Evolutionary conservation across 257 asterid species (phyloP).

Genomic region (Fraxinus pennsylvanica): DNA sequence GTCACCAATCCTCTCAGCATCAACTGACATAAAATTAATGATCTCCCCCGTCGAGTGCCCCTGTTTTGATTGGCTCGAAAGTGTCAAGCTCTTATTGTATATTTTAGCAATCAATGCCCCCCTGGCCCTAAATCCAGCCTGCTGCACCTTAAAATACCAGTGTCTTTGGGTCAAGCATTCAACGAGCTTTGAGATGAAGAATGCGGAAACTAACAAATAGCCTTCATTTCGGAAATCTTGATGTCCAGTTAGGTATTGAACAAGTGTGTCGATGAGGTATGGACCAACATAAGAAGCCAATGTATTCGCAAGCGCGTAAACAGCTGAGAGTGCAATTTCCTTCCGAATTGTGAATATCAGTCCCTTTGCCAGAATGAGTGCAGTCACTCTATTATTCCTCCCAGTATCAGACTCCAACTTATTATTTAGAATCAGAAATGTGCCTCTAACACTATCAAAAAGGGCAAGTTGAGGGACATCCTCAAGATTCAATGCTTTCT

Average conservation of each 20-base stretch:
- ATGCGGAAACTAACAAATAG: slow-evolving; percentile 49
- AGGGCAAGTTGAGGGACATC: slow-evolving; percentile 79
- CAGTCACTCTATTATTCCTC: slow-evolving; percentile 44
- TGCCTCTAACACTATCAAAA: slow-evolving; percentile 55
- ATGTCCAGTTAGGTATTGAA: slow-evolving; percentile 67
- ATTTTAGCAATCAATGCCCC: slow-evolving; percentile 74
- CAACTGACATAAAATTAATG: slow-evolving; percentile 58
- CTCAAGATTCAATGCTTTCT: slow-evolving; percentile 70
- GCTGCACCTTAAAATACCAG: slow-evolving; percentile 68
- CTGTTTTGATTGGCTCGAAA: slow-evolving; percentile 54
- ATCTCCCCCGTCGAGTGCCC: slow-evolving; percentile 54
- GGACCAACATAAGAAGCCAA: slow-evolving; percentile 74
- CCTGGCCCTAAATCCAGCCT: slow-evolving; percentile 74
- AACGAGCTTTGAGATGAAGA: slow-evolving; percentile 59
- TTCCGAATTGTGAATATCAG: slow-evolving; percentile 51
- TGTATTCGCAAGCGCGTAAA: slow-evolving; percentile 47
- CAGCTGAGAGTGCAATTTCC: slow-evolving; percentile 52
- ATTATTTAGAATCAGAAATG: slow-evolving; percentile 49
- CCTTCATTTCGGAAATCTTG: slow-evolving; percentile 53
- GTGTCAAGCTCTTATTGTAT: slow-evolving; percentile 53
- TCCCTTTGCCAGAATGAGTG: slow-evolving; percentile 67
- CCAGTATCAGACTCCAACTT: slow-evolving; percentile 46
- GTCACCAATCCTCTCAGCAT: slow-evolving; percentile 56
- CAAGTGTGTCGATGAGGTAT: slow-evolving; percentile 69
- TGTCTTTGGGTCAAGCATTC: slow-evolving; percentile 75